Evolutionary conservation across 345 rosid species (phyloP).

Genomic region (Brassica napus): Da-Ae NC_063446.1:66894501-66895000

Average conservation of each 20-base stretch:
- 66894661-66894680: no score
- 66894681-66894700: no score
- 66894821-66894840: no score
- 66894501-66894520: constrained; percentile 5
- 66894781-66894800: no score
- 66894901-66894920: neutral
- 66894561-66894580: neutral
- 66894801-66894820: no score
- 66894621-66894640: neutral
- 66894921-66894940: neutral
- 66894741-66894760: no score
- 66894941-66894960: neutral
- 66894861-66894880: neutral
- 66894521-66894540: constrained; percentile 1
- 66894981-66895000: neutral
- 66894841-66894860: no score
- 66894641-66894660: neutral
- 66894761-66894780: no score
- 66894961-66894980: neutral
- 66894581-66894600: neutral
- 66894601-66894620: constrained; percentile 1
- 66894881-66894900: neutral
- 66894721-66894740: no score
- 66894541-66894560: neutral
- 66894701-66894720: neutral